Evolutionary conservation across 2,329 filamentous ascomycete genomes (phyloP).

Genomic region (Monosporascus ibericus): DNA sequence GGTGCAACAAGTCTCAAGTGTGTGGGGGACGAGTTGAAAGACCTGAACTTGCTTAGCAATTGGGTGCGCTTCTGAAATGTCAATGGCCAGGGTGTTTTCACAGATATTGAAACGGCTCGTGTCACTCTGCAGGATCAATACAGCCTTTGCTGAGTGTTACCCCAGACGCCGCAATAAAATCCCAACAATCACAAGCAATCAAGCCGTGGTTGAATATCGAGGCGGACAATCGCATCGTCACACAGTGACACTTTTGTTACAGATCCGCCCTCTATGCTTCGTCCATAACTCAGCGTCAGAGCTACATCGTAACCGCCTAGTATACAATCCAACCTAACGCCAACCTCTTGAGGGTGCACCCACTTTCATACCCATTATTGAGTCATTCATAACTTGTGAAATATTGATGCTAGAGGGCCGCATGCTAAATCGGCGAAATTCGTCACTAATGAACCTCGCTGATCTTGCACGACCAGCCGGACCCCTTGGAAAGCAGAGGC

Average conservation of each 20-base stretch:
- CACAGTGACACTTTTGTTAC: neutral
- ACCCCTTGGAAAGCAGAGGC: constrained; percentile 72
- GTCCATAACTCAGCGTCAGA: neutral
- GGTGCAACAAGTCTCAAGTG: too few species aligned
- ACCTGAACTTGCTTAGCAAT: too few species aligned
- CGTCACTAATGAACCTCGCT: constrained; percentile 58
- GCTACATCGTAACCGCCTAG: neutral
- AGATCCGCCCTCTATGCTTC: neutral
- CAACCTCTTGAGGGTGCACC: neutral
- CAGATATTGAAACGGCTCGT: too few species aligned
- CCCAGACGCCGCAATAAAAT: neutral
- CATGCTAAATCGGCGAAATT: constrained; percentile 1
- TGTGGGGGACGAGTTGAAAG: too few species aligned
- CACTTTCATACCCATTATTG: neutral
- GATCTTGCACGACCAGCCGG: constrained; percentile 86
- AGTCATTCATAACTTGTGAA: neutral
- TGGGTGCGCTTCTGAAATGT: too few species aligned
- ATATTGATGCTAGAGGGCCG: constrained; percentile 5
- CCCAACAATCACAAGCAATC: neutral
- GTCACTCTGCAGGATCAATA: too few species aligned
- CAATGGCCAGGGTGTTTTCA: too few species aligned
- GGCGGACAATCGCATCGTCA: neutral
- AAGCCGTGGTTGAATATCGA: too few species aligned
- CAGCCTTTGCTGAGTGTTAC: too few species aligned
- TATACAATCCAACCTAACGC: constrained; percentile 5